Evolutionary conservation across 73 alveolate genomes (phyloP), one percentile per base, ranked within the genome.

Genomic region (Paramecium caudatum): DNA sequence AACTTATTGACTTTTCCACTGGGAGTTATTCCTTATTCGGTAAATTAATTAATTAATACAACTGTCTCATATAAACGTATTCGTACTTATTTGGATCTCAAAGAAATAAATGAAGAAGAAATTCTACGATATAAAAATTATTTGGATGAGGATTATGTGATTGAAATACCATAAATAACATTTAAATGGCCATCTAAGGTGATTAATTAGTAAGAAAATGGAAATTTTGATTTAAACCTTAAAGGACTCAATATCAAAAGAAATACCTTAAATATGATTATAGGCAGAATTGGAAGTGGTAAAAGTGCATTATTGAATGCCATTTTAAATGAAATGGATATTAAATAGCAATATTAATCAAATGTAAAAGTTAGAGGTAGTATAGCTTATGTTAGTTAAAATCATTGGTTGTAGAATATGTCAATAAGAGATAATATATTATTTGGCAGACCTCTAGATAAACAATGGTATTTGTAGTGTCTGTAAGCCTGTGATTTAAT

Each of bases 361-460:
- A 43, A 27, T 6, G 21, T 39, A 16, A 19, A 74, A 74, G 41
- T 94, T 12, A 94, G 80, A 65, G 96, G 95, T 4, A 83, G 82
- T 47, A 62, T 94, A 0, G 96, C 97, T 5, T 95, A 94, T 90
- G 96, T 91, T 0, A 90, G 96, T 16, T 92, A 91, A 23, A 94
- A 95, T 37, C 96, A 98, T n/a, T 96, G 98, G 98, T 91, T 96
- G 41, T 80, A 91, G 30, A 96, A 95, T 82, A 96, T 91, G 74
- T 91, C 98, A 13, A 84, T 97, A 34, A 95, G 97, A 91, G 98
- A 95, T 48, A 97, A 97, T 82, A 97, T 97, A 81, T 48, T 95
- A 36, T 94, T 97, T 82, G 97, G 97, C 30, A 86, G 85, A 37
- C 91, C 81, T 30, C 95, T 69, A 81, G 97, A 94, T 87, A 91